Evolutionary conservation across 140 eudicot species (phyloP).

Genomic region (Flaveria floridana): DNA sequence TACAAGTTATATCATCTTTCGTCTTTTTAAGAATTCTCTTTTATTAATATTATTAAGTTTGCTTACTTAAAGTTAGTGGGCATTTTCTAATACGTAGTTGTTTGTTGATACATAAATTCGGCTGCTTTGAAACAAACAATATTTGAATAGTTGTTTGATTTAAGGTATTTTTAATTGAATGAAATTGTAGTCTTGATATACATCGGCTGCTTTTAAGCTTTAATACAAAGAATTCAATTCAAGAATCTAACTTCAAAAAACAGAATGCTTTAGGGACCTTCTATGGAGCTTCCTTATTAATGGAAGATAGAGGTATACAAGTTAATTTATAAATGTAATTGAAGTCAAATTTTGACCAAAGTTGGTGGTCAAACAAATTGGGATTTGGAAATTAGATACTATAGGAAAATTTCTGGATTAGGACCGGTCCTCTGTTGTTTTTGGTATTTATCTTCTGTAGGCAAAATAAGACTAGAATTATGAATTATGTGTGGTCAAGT

Average conservation of each 20-base stretch:
- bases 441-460: background rate
- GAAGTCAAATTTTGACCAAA: constrained; percentile 15
- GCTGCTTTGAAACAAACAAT: constrained; percentile 15
- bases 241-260: constrained; percentile 8
- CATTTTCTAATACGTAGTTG: background rate
- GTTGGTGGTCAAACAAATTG: background rate
- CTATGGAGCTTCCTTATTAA: constrained; percentile 24
- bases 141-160: constrained; percentile 15
- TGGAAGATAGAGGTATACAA: background rate
- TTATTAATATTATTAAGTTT: background rate
- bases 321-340: constrained; percentile 1
- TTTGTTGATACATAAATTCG: constrained; percentile 17
- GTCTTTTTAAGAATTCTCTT: background rate
- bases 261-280: constrained; percentile 20
- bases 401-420: background rate
- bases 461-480: background rate
- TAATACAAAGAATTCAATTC: constrained; percentile 4
- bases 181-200: no score
- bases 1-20: background rate
- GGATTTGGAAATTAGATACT: background rate
- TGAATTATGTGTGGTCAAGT: background rate
- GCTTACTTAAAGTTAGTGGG: background rate
- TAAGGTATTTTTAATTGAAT: constrained; percentile 1
- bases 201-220: constrained; percentile 12
- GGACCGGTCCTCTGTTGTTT: background rate